These are phyloP conservation scores for Daldinia vernicosa DNA, from an alignment of 495 filamentous ascomycete species.

Conservation along the genomic window DNA sequence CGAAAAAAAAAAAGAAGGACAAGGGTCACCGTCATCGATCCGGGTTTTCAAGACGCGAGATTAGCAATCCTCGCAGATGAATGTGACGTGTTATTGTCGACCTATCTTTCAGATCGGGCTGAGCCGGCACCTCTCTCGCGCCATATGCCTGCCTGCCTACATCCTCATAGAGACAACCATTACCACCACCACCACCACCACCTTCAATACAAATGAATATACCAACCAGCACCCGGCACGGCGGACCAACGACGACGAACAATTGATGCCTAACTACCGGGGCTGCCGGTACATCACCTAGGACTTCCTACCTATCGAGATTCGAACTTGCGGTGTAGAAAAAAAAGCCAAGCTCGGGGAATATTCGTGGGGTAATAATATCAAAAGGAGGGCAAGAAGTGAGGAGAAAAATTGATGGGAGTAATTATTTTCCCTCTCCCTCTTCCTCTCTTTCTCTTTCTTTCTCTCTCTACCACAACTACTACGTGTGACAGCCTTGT, in stretches of 20 bases:
- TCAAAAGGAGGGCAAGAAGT: constrained; percentile 2
- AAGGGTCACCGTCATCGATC: background rate
- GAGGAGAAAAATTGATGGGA: constrained; percentile 22
- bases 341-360: constrained; percentile 36
- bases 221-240: constrained; percentile 4
- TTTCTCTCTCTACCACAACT: background rate
- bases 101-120: background rate
- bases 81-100: constrained; percentile 18
- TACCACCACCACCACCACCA: background rate
- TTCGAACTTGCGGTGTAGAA: constrained; percentile 42
- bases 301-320: constrained; percentile 19
- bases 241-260: constrained; percentile 26
- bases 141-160: background rate
- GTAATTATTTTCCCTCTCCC: background rate
- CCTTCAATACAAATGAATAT: constrained; percentile 19
- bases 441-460: background rate
- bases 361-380: constrained; percentile 36
- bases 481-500: constrained; percentile 16
- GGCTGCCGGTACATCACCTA: constrained; percentile 27
- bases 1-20: background rate
- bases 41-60: constrained; percentile 9
- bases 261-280: constrained; percentile 43
- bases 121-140: background rate
- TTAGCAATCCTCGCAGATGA: constrained; percentile 10
- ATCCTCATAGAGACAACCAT: background rate